A percentile compares a stretch with the other conserved stretches of the same genome.
Conservation (phyloP, 805 yeast species). For the Kuraishia cidri region DNA sequence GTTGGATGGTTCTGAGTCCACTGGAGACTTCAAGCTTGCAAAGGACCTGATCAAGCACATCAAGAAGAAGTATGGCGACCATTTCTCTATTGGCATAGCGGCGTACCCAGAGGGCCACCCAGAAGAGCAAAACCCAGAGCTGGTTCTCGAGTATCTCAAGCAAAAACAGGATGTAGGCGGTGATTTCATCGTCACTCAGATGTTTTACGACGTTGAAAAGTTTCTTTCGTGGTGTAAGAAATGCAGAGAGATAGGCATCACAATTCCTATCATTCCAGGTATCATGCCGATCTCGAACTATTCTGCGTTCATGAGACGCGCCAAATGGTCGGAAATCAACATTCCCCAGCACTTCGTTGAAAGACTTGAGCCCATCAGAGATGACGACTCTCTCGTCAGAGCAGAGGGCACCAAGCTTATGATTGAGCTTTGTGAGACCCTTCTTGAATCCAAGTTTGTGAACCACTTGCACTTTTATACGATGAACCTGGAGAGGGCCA, state of each 20-base stretch:
- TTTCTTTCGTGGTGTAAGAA: conserved; percentile 76
- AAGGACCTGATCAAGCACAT: conserved; percentile 79
- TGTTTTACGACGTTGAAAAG: conserved; percentile 90
- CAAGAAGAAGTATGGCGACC: conserved; percentile 68
- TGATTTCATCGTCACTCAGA: conserved; percentile 87
- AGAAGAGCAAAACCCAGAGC: conserved; percentile 56
- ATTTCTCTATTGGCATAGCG: conserved; percentile 93
- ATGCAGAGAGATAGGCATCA: conserved; percentile 64
- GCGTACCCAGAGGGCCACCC: conserved; percentile 98
- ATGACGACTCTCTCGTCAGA: conserved; percentile 84
- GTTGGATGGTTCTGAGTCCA: conserved; percentile 57
- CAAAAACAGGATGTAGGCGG: conserved; percentile 94
- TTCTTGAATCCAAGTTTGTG: conserved; percentile 63
- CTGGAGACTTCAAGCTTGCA: conserved; percentile 84
- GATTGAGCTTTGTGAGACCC: conserved; percentile 70
- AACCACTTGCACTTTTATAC: conserved; percentile 93
- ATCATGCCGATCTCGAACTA: conserved; percentile 98
- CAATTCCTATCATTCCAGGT: conserved; percentile 90
- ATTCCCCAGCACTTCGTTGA: conserved; percentile 70
- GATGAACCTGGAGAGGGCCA: conserved; percentile 91
- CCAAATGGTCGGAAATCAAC: conserved; percentile 84
- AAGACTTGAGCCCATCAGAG: conserved; percentile 72
- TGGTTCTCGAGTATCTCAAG: conserved; percentile 56
- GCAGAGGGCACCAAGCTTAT: conserved; percentile 77
- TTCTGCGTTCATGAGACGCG: conserved; percentile 86